Base-by-base conservation (phyloP, 108 stramenopile genomes). In the Cyclotella distinguenda region DNA sequence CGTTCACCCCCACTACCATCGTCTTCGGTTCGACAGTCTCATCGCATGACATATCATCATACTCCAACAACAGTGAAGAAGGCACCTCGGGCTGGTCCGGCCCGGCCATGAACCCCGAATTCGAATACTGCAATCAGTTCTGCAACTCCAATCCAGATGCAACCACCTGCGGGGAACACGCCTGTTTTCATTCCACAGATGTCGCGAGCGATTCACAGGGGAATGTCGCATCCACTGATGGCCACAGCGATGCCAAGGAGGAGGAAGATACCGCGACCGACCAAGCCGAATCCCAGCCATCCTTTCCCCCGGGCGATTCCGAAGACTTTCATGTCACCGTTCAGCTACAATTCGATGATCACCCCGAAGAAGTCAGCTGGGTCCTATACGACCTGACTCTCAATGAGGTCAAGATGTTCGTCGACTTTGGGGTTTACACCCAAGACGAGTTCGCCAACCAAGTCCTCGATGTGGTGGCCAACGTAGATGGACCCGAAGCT, bases 331-430 rank as follows among this genome's bases (percentile, higher is more conserved):
- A 61, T 38, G 15, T 74, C 6, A 66, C 73, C 4, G 65, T 66
- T 1, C 58, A 74, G 34, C 61, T 74, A 44, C 57, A 74, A 25
- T 74, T 74, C 33, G 73, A 74, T 47, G 60, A 60, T 1, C 57
- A 74, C 21, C 73, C 73, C 3, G 57, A 74, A 74, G 73, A 74
- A 19, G 65, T 74, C 22, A 74, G 73, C 40, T 74, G 73, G 73
- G 73, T 74, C 3, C 43, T 74, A 0, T 74, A 66, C 19, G 73
- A 74, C 52, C 35, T 74, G 9, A 61, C 60, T 35, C 13, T 16
- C 3, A 56, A 72, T 32, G 18, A 72, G 57, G 54, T 63, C 32
- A 47, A 47, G 42, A 44, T 54, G 27, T 74, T 74, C 30, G 73
- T 74, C 10, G 73, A 74, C 43, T 74, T 66, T 61, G 73, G 35